A percentile compares a stretch with the other conserved stretches of the same genome.
Evolutionary conservation across 805 yeast species (phyloP).

Genomic region (Sugiyamaella boreocaroliniensis): DNA sequence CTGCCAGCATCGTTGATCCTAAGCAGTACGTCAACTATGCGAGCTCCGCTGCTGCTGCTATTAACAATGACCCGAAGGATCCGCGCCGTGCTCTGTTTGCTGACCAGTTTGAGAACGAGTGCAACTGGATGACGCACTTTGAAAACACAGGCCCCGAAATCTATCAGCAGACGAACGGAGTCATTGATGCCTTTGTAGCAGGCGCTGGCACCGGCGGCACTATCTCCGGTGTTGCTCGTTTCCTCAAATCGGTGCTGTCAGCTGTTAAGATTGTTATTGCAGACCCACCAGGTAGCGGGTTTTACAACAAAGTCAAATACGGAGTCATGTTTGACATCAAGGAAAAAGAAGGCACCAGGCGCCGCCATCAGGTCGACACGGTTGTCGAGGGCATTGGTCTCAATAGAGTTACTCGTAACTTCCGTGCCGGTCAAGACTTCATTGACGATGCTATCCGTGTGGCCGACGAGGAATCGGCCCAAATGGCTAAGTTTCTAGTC

Average conservation of each 20-base stretch:
- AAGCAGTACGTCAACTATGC: conserved; percentile 90
- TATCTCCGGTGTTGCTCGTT: conserved; percentile 82
- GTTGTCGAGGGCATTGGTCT: conserved; percentile 90
- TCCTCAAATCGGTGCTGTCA: conserved; percentile 47
- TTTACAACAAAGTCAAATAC: conserved; percentile 71
- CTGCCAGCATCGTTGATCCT: conserved; percentile 93
- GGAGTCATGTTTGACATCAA: conserved; percentile 92
- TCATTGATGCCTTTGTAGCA: conserved; percentile 68
- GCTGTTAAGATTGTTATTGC: conserved; percentile 58
- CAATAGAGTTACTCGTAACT: conserved; percentile 78
- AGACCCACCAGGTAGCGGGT: conserved; percentile 95
- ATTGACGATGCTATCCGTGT: conserved; percentile 80
- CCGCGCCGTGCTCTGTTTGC: conserved; percentile 69
- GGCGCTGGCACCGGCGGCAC: conserved; percentile 99
- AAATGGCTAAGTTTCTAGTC: conserved; percentile 81
- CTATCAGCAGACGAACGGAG: conserved; percentile 53
- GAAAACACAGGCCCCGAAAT: conserved; percentile 89
- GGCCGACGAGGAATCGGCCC: conserved; percentile 69
- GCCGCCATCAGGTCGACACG: conserved; percentile 96
- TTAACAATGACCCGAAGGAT: conserved; percentile 34
- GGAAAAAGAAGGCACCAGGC: conserved; percentile 87
- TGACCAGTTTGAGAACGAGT: conserved; percentile 90
- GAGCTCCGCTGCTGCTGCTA: conserved; percentile 50
- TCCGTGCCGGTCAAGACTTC: conserved; percentile 57
- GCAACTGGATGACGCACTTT: conserved; percentile 82